phyloP scores from a whole-genome alignment of 495 filamentous ascomycete species.

The Hypoxylon trugodes region DNA sequence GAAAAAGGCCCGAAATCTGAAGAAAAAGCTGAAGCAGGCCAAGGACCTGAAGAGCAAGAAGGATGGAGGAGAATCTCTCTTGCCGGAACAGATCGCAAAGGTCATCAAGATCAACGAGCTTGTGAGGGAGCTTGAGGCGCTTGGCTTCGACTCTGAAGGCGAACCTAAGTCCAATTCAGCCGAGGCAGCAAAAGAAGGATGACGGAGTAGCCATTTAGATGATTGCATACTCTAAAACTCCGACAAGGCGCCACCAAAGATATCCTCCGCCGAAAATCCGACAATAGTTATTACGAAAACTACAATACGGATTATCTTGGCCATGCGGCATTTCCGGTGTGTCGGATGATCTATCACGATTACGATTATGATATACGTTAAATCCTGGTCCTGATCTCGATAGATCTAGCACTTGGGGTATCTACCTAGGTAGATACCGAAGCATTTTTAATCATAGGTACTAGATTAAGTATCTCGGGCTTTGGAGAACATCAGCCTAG shows the following conservation, averaged over 20 bases:
- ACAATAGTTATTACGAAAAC: neutral
- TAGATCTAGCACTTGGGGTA: no score
- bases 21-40: conserved; percentile 95
- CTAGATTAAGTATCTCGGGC: no score
- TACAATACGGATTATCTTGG: neutral
- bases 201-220: neutral
- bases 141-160: conserved; percentile 79
- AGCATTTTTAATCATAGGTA: no score
- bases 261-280: neutral
- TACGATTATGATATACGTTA: no score
- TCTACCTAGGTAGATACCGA: no score
- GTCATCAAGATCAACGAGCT: conserved; percentile 96
- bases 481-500: no score
- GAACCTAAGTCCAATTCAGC: conserved; percentile 49
- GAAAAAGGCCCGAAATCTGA: conserved; percentile 91
- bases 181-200: conserved; percentile 27
- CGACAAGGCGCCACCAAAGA: neutral
- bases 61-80: conserved; percentile 78
- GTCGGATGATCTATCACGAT: neutral
- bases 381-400: neutral
- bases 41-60: conserved; percentile 91
- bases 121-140: conserved; percentile 81
- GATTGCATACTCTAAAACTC: neutral
- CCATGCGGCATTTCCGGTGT: neutral
- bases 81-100: conserved; percentile 97